Base-by-base conservation (phyloP, 176 grass and related monocot species). In the Aegilops sharonensis region DNA sequence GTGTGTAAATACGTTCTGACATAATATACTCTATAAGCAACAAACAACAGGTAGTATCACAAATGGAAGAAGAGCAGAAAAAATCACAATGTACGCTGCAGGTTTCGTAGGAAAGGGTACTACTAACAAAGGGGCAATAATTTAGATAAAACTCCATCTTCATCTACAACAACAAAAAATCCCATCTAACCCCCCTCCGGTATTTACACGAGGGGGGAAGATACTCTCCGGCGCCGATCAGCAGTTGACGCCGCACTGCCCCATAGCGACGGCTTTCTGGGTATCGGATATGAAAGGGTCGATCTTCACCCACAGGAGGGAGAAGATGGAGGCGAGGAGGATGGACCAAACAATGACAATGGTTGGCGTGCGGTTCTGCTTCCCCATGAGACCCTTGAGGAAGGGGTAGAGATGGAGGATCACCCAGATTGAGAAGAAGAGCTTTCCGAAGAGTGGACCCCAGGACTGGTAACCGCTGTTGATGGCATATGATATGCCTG, bases 341-440 rank as follows among this genome's bases (percentile, higher is more conserved):
- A 97, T 95, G 69, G 95, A 94, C 95, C 95, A 97, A 29, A 97
- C 95, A 4, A 97, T 97, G 56, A 97, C 95, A 3, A 97, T 93
- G 9, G 95, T 97, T 4, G 95, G 95, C 0, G 95, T 97, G 77
- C 95, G 87, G 89, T 97, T 97, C 80, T 94, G 92, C 87, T 89
- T 89, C 68, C 95, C 95, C 92, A 97, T 83, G 59, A 97, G 89
- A 94, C 95, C 95, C 87, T 97, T 97, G 79, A 97, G 88, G 87
- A 97, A 97, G 17, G 95, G 95, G 75, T 97, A 97, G 27, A 97
- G 92, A 95, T 97, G 95, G 73, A 97, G 88, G 70, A 97, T 97
- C 72, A 97, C 95, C 95, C 95, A 97, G n/a, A 97, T 97, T 8
- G 95, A 86, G 74, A 97, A 97, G 91, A 97, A 97, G 18, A 97